Conservation (phyloP, 1,284 basidiomycete species). For the Rhodotorula sp. region DNA sequence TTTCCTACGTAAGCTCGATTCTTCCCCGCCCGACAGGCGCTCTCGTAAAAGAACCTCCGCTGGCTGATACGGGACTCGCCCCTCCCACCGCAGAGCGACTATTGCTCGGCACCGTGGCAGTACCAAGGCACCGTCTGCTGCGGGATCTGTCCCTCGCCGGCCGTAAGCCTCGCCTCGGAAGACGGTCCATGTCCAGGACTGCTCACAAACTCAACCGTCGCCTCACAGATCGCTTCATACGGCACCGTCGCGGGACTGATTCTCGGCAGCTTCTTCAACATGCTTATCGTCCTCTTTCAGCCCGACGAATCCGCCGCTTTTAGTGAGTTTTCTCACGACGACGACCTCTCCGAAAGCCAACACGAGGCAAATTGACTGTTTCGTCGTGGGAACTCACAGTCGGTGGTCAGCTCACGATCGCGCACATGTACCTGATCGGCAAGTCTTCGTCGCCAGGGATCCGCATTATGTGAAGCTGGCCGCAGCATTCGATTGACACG, state of each 20-base stretch:
- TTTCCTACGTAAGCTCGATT: conserved; percentile 2
- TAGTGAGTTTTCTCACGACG: neutral
- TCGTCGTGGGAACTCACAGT: no score
- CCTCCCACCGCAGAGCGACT: neutral
- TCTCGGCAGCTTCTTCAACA: conserved; percentile 5
- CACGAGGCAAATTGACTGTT: no score
- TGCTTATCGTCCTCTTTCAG: conserved; percentile 17
- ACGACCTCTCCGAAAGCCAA: neutral
- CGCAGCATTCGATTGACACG: no score
- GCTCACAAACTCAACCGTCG: neutral
- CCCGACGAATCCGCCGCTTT: neutral
- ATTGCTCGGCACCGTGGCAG: conserved; percentile 6
- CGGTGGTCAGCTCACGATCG: conserved; percentile 2
- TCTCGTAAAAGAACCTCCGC: neutral
- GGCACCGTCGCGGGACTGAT: neutral
- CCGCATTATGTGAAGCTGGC: no score
- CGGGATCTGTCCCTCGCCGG: conserved; percentile 2
- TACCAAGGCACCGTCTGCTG: conserved; percentile 2
- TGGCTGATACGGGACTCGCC: no score
- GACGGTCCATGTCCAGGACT: no score
- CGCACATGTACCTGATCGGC: conserved; percentile 14
- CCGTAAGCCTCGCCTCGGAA: neutral
- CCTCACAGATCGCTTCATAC: neutral
- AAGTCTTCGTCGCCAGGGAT: neutral
- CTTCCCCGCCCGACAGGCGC: no score